phyloP scores from a whole-genome alignment of 2,329 filamentous ascomycete genomes.

The Penicillium sp. region DNA sequence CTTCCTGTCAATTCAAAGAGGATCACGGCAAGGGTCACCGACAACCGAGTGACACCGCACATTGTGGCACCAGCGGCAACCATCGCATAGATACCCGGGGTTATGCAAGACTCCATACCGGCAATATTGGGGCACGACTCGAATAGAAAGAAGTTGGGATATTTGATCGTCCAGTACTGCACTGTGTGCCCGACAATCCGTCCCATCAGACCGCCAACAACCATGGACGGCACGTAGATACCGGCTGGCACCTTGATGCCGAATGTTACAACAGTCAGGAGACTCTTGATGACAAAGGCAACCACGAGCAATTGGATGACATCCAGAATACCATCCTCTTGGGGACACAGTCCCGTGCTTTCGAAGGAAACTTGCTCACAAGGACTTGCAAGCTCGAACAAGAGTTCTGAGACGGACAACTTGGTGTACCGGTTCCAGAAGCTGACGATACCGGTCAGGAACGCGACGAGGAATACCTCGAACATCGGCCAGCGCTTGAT shows the following conservation, averaged over 20 bases:
- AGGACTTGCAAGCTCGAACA: slow-evolving; percentile 85
- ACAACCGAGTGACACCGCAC: slow-evolving; percentile 92
- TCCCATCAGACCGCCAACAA: slow-evolving; percentile 88
- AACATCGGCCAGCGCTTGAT: slow-evolving; percentile 82
- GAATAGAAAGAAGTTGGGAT: slow-evolving; percentile 69
- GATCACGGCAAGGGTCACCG: slow-evolving; percentile 90
- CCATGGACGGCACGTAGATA: slow-evolving; percentile 98
- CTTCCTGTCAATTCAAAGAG: slow-evolving; percentile 94
- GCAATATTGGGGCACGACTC: slow-evolving; percentile 64
- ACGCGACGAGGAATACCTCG: slow-evolving; percentile 81
- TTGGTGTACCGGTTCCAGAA: slow-evolving; percentile 94
- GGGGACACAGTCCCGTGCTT: slow-evolving; percentile 75
- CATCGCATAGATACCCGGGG: slow-evolving; percentile 93
- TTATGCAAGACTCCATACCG: slow-evolving; percentile 75
- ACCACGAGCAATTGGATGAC: slow-evolving; percentile 67
- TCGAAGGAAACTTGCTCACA: slow-evolving; percentile 64
- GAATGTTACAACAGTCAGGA: slow-evolving; percentile 86
- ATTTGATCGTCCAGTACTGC: slow-evolving; percentile 73
- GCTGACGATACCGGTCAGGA: slow-evolving; percentile 76
- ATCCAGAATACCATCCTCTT: slow-evolving; percentile 68
- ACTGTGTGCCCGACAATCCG: slow-evolving; percentile 80
- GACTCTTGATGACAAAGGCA: slow-evolving; percentile 84
- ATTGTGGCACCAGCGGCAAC: slow-evolving; percentile 94
- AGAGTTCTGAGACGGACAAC: slow-evolving; percentile 80
- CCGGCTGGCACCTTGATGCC: slow-evolving; percentile 94